Percentiles rank a stretch among this genome's conserved stretches.
These are phyloP conservation scores for Sordariomycetes sp. DNA, from an alignment of 2,329 filamentous ascomycete species.

Conservation along the genomic window DNA sequence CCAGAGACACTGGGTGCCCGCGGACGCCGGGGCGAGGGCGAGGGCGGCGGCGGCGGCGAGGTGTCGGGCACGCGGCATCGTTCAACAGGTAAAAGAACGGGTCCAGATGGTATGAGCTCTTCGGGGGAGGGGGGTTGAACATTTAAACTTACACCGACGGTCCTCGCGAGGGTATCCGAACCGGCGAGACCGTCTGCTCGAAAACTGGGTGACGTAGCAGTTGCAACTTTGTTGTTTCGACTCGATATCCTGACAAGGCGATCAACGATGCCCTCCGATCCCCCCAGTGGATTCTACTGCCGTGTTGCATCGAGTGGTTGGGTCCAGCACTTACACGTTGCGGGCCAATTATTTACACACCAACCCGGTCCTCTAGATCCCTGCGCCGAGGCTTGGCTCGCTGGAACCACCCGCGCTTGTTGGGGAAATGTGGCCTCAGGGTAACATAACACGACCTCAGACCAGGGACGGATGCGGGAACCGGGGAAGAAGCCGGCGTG, in stretches of 20 bases:
- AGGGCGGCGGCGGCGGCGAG: background rate
- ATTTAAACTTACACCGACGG: no score
- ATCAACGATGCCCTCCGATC: background rate
- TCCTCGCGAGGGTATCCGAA: no score
- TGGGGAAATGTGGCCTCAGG: no score
- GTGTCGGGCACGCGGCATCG: background rate
- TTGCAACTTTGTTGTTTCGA: background rate
- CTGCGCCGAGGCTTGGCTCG: background rate
- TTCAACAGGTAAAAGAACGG: background rate
- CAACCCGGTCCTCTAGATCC: background rate
- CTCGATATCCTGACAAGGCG: background rate
- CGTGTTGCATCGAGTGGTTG: background rate
- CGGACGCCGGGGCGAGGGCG: background rate
- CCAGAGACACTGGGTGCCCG: background rate
- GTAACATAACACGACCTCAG: no score
- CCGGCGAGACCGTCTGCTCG: no score
- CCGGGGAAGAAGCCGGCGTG: no score
- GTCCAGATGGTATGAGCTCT: background rate
- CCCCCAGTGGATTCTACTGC: no score
- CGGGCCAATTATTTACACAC: background rate
- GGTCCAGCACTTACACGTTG: background rate
- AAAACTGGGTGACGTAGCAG: background rate
- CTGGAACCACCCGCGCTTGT: background rate
- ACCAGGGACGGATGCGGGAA: no score
- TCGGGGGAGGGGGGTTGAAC: no score